These are phyloP conservation scores for Plectosphaerella plurivora DNA, from an alignment of 2,329 filamentous ascomycete genomes.

Conservation along the genomic window DNA sequence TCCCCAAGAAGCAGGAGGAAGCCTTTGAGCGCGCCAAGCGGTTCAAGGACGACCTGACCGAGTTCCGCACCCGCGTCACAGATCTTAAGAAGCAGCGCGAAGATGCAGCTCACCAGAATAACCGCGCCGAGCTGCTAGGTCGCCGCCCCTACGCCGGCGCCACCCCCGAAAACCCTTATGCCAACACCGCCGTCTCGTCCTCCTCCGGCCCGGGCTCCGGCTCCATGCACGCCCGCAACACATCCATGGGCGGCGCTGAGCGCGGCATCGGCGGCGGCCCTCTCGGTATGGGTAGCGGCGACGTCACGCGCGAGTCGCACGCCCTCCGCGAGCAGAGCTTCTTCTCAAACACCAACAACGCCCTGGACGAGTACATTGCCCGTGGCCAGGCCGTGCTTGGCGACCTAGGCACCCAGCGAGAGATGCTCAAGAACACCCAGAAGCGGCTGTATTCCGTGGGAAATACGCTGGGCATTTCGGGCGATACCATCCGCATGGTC, in stretches of 20 bases:
- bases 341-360: conserved; percentile 73
- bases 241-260: conserved; percentile 27
- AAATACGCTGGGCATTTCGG: conserved; percentile 88
- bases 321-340: conserved; percentile 88
- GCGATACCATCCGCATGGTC: conserved; percentile 96
- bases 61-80: conserved; percentile 76
- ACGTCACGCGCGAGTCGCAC: conserved; percentile 71
- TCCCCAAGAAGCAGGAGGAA: conserved; percentile 87
- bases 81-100: conserved; percentile 73
- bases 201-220: conserved; percentile 16
- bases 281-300: conserved; percentile 47
- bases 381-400: conserved; percentile 85
- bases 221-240: conserved; percentile 36
- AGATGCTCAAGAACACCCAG: conserved; percentile 94
- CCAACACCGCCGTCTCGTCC: conserved; percentile 40
- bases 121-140: conserved; percentile 78
- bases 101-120: conserved; percentile 60
- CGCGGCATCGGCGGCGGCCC: conserved; percentile 28
- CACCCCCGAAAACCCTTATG: conserved; percentile 90
- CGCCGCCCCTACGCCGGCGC: conserved; percentile 74
- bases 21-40: conserved; percentile 79
- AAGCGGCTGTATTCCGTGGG: conserved; percentile 85
- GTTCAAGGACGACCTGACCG: conserved; percentile 77
- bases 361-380: conserved; percentile 91
- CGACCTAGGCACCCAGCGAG: conserved; percentile 82